These are phyloP conservation scores for Russula griseocarnosa DNA, from an alignment of 768 basidiomycete genomes.

Conservation along the genomic window DNA sequence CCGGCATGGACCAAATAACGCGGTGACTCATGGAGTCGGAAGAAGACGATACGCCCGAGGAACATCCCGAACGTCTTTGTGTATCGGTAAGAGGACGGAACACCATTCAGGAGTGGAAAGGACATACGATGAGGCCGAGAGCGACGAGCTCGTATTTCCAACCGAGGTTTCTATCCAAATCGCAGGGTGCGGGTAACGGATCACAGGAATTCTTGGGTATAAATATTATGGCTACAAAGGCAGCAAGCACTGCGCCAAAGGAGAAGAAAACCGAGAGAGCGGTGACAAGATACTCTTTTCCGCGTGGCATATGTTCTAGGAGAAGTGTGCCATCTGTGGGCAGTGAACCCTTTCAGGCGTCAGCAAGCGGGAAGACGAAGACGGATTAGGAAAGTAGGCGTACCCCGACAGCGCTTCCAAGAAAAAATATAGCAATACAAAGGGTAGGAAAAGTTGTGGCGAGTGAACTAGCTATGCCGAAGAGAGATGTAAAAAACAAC, in stretches of 20 bases:
- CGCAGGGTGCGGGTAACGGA: conserved; percentile 49
- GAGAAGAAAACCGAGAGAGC: conserved; percentile 95
- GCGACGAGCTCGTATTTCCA: conserved; percentile 83
- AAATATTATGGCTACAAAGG: conserved; percentile 71
- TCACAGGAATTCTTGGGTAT: conserved; percentile 74
- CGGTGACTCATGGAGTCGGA: conserved; percentile 91
- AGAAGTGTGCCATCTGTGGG: conserved; percentile 93
- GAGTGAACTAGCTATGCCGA: conserved; percentile 78
- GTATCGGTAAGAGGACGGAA: not conserved
- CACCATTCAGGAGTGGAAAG: not conserved
- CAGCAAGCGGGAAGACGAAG: not conserved
- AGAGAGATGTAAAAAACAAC: conserved; percentile 82
- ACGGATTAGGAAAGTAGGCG: conserved; percentile 23
- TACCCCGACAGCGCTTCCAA: conserved; percentile 93
- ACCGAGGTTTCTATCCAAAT: conserved; percentile 72
- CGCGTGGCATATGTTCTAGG: conserved; percentile 87
- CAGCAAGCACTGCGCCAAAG: conserved; percentile 81
- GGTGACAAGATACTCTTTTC: conserved; percentile 89
- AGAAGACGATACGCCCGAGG: conserved; percentile 79
- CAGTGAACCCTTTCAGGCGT: conserved; percentile 71
- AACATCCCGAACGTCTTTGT: conserved; percentile 83
- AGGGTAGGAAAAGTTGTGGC: conserved; percentile 62
- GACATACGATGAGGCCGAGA: conserved; percentile 78
- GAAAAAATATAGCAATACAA: conserved; percentile 75
- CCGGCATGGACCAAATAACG: conserved; percentile 89